phyloP scores from a whole-genome alignment of 352 stramenopile species.

The Pythium dissotocum region DNA sequence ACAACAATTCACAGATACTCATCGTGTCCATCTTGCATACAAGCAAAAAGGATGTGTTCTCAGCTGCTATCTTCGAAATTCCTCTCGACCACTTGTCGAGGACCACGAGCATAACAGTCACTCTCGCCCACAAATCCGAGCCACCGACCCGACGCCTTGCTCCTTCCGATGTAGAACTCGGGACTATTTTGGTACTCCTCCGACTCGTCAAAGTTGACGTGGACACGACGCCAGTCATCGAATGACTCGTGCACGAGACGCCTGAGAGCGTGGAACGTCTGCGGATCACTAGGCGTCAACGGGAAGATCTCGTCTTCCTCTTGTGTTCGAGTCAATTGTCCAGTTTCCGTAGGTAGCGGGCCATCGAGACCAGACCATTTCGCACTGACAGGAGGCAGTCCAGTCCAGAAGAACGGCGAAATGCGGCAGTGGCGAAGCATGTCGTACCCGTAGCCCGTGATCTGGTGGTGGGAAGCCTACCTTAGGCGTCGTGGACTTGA shows the following conservation, averaged over 20 bases:
- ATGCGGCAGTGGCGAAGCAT: conserved; percentile 11
- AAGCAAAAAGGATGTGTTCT: too few species aligned
- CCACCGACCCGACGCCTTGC: conserved; percentile 11
- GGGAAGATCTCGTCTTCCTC: background rate
- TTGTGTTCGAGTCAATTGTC: background rate
- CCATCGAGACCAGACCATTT: background rate
- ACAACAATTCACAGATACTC: too few species aligned
- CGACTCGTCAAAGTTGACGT: background rate
- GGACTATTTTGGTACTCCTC: background rate
- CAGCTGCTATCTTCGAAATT: too few species aligned
- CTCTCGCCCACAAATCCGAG: conserved; percentile 8
- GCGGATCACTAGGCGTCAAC: background rate
- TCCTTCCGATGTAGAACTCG: conserved; percentile 17
- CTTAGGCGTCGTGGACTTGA: background rate
- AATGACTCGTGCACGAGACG: background rate
- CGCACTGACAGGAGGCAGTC: background rate
- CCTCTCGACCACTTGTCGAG: too few species aligned
- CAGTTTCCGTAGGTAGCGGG: background rate
- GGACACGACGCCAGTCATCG: conserved; percentile 7
- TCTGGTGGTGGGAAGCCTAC: background rate
- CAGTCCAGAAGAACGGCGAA: conserved; percentile 6
- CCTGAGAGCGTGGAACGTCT: background rate
- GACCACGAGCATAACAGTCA: too few species aligned
- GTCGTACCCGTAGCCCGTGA: background rate
- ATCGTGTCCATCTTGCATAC: too few species aligned